Evolutionary conservation across 2,329 filamentous ascomycete species (phyloP), one percentile per base, ranked within the genome.

Genomic region (Delphinella strobiligena): DNA sequence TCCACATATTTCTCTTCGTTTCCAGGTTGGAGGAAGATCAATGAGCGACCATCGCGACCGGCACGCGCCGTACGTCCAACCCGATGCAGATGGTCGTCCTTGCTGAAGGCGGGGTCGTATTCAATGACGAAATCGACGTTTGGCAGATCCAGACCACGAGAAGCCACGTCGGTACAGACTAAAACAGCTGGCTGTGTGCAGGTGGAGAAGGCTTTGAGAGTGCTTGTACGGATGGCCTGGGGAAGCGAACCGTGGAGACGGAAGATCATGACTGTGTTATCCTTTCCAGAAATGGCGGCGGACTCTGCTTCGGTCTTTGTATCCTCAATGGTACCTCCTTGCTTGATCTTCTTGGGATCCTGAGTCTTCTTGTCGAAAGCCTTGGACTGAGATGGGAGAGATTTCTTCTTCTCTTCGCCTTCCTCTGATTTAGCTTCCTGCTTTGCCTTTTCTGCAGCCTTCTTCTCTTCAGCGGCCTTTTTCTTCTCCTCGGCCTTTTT

Each of bases 91-190:
- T 98, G 91, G 59, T 98, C 91, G 45, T 88, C 83, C 17, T 86
- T 79, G 55, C 82, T 86, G 62, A 96, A 96, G 2, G 91, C 85
- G 0, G 91, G 88, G 55, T 98, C 91, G 56, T 94, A 96, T 59
- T 98, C 91, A 41, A 98, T 75, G 36, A 98, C 87, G 15, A 95
- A 71, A 58, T 98, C 91, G 37, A 98, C 85, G 37, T 91, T 89
- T 1, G 89, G 89, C 12, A 98, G 75, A 67, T 98, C 91, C 31
- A 98, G 78, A 65, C 91, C 91, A 55, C 91, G 85, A 15, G 91
- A 91, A 10, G 91, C 86, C 37, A 98, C 91, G 54, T 98, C 91
- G 1, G 91, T 98, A 50, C 88, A 93, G 47, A 98, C 75, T 12
- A 98, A 73, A 3, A 98, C 76, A 1, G 82, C 80, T 0, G 89